Base-by-base conservation (phyloP, 768 basidiomycete genomes). In the Kwoniella shandongensis region DNA sequence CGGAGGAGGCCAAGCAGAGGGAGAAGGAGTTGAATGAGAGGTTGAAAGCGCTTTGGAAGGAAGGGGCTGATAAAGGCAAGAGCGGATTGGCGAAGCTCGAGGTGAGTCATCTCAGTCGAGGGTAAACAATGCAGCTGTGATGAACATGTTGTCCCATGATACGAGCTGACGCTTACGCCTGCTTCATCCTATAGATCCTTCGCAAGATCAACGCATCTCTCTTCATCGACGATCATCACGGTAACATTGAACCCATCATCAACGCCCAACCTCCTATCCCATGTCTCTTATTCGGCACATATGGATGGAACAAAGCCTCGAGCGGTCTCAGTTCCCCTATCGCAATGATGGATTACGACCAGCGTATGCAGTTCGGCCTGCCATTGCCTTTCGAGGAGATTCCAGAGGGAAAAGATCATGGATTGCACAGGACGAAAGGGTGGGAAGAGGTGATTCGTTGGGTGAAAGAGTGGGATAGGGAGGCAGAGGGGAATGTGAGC, bases 191-290 rank as follows among this genome's bases (percentile, higher is more conserved):
- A 11, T 41, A 74, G 70, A 62, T 74, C 10, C 46, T 72, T 10
- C 69, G 62, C 8, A 48, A 53, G 6, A 72, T 75, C 62, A 63
- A 64, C 20, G 70, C 73, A 8, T 50, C 58, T 7, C 57, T 75
- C 3, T 66, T 69, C 52, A 71, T 75, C 44, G 69, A 69, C 48
- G 69, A 74, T 36, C 60, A 70, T 41, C 57, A 68, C 23, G 65
- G 63, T 39, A 66, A 72, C 44, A 57, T 74, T 20, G 55, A 63
- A 20, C 61, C 69, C 5, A 63, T 66, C 32, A n/a, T 62, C 38
- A 10, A 23, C 2, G 58, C 67, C 5, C 51, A 48, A 5, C 63
- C 64, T 5, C 54, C 55, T 0, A 64, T 70, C 41, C 54, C 44
- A 18, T 74, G 67, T 48, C 41, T 74, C 18, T 57, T 72, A 10